Evolutionary conservation across 2,329 filamentous ascomycete species (phyloP).

Genomic region (Talaromyces verruculosus): DNA sequence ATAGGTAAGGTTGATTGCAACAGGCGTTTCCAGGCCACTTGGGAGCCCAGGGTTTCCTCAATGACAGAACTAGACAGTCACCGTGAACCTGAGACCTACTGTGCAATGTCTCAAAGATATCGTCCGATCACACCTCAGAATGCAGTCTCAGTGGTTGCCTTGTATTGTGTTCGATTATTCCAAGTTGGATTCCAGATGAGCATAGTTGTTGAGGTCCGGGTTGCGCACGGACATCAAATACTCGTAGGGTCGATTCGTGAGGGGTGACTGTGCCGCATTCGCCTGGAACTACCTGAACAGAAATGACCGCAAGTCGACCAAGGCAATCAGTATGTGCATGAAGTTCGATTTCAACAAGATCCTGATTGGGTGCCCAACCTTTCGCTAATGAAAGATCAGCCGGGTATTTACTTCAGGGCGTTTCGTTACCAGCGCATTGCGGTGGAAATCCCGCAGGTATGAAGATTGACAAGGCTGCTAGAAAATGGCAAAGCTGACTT

Average conservation of each 20-base stretch:
- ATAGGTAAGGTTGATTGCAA: slow-evolving; percentile 1
- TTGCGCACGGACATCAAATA: slow-evolving; percentile 5
- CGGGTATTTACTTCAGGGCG: background rate
- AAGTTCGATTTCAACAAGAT: background rate
- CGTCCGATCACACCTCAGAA: background rate
- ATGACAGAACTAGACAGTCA: background rate
- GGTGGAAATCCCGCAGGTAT: slow-evolving; percentile 7
- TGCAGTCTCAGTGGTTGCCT: slow-evolving; percentile 8
- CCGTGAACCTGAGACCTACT: background rate
- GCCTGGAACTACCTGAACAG: background rate
- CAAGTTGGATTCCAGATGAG: slow-evolving; percentile 5
- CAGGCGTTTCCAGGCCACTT: background rate
- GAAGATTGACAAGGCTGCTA: slow-evolving; percentile 5
- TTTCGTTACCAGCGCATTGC: background rate
- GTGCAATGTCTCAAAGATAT: background rate
- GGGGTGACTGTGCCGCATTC: slow-evolving; percentile 7
- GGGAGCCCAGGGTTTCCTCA: background rate
- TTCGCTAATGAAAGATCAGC: background rate
- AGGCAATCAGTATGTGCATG: slow-evolving; percentile 3
- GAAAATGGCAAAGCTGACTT: slow-evolving; percentile 8
- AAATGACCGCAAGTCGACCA: slow-evolving; percentile 2
- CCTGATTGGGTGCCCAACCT: background rate
- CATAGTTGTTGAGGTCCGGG: background rate
- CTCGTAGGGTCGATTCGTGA: background rate
- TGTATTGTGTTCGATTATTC: slow-evolving; percentile 1